Evolutionary conservation across 1,284 basidiomycete genomes (phyloP).

Genomic region (Ganoderma lucidum): DNA sequence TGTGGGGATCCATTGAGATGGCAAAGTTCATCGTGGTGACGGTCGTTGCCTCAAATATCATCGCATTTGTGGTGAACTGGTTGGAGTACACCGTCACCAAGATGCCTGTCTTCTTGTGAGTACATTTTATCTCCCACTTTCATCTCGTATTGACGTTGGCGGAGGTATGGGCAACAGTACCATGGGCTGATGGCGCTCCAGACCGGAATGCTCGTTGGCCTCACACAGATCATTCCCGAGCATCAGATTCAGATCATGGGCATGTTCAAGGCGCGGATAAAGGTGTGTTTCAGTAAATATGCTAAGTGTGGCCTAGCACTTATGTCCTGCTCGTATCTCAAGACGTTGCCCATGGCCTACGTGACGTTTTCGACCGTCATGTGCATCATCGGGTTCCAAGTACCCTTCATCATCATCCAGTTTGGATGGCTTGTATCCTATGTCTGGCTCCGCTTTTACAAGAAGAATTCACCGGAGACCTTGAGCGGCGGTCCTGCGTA

Average conservation of each 20-base stretch:
- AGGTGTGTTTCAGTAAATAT: slow-evolving; percentile 57
- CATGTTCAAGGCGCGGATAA: slow-evolving; percentile 86
- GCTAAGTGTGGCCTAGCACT: slow-evolving; percentile 15
- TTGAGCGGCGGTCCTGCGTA: slow-evolving; percentile 68
- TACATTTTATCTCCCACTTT: slow-evolving; percentile 26
- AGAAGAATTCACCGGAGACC: slow-evolving; percentile 74
- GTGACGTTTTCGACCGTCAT: slow-evolving; percentile 91
- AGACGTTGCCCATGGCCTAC: slow-evolving; percentile 94
- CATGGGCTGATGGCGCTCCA: slow-evolving; percentile 95
- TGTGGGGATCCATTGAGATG: slow-evolving; percentile 92
- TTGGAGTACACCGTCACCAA: slow-evolving; percentile 76
- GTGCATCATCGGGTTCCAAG: slow-evolving; percentile 88
- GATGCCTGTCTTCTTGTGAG: slow-evolving; percentile 81
- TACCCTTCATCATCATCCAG: slow-evolving; percentile 96
- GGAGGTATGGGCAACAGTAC: slow-evolving; percentile 87
- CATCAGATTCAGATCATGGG: slow-evolving; percentile 96
- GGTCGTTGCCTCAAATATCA: slow-evolving; percentile 86
- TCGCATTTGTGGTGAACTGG: slow-evolving; percentile 86
- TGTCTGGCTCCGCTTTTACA: slow-evolving; percentile 97
- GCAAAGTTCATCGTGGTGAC: slow-evolving; percentile 87
- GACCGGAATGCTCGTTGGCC: slow-evolving; percentile 90
- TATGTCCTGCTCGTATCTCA: slow-evolving; percentile 2
- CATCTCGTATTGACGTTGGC: slow-evolving; percentile 5
- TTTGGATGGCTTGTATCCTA: slow-evolving; percentile 98
- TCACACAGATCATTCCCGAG: slow-evolving; percentile 97